These are phyloP conservation scores for Termitomyces sp. DNA, from an alignment of 768 basidiomycete genomes.

Conservation along the genomic window DNA sequence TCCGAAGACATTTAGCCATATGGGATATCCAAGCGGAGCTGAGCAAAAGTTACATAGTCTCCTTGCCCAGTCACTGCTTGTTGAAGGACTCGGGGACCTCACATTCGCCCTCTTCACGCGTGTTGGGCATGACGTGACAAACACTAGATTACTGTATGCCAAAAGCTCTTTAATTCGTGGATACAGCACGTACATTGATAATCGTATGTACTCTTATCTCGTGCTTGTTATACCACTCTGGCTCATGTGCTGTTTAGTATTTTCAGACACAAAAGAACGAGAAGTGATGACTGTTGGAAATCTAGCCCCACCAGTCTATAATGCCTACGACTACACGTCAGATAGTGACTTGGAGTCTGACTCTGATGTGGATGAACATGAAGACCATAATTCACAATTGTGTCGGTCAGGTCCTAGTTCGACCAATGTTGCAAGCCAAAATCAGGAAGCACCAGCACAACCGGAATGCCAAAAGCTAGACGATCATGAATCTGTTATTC, in stretches of 20 bases:
- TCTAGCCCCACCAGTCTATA: not conserved
- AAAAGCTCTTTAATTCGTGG: conserved; percentile 11
- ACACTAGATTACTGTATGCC: conserved; percentile 11
- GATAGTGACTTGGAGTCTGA: conserved; percentile 17
- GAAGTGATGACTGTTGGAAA: not conserved
- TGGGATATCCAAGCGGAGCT: not conserved
- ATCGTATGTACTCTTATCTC: conserved; percentile 3
- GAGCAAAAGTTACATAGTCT: not conserved
- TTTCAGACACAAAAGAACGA: conserved; percentile 1
- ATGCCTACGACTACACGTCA: conserved; percentile 11
- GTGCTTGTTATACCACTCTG: not conserved
- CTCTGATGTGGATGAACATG: not conserved
- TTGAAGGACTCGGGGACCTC: conserved; percentile 10
- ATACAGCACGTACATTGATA: conserved; percentile 11
- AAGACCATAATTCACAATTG: not conserved
- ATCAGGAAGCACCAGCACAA: not conserved
- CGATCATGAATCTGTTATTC: no score
- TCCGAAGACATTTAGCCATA: not conserved
- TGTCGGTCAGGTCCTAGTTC: not conserved
- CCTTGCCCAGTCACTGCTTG: conserved; percentile 9
- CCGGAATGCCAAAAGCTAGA: not conserved
- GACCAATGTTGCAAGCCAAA: no score
- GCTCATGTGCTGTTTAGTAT: conserved; percentile 1
- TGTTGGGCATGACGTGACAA: not conserved
- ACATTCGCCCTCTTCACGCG: conserved; percentile 16